Evolutionary conservation across 371 early-diverging fungal genomes (phyloP).

Genomic region (Chytridiales sp.): DNA sequence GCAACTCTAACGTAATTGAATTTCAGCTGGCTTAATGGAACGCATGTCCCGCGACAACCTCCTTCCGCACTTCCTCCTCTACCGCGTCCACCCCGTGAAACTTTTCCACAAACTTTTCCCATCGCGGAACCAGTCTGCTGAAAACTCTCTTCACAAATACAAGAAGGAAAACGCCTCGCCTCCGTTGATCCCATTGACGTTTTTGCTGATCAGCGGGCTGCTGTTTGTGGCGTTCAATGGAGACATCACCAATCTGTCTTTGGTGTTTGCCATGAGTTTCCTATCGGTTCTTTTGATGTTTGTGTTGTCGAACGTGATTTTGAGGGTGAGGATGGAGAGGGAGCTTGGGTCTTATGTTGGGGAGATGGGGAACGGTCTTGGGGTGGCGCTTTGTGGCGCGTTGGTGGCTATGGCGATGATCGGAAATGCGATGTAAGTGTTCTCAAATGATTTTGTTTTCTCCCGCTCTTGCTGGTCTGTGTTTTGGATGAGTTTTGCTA

Average conservation of each 20-base stretch:
- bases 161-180: constrained; percentile 22
- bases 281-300: constrained; percentile 49
- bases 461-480: not conserved
- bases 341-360: not conserved
- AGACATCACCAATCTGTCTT: constrained; percentile 49
- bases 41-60: constrained; percentile 54
- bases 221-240: constrained; percentile 49
- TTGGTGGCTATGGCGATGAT: constrained; percentile 42
- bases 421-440: constrained; percentile 47
- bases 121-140: not conserved
- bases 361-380: constrained; percentile 9
- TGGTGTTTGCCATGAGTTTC: constrained; percentile 59
- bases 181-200: constrained; percentile 53
- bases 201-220: constrained; percentile 47
- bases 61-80: constrained; percentile 50
- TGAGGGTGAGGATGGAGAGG: constrained; percentile 12
- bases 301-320: constrained; percentile 33
- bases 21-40: constrained; percentile 41
- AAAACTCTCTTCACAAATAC: not conserved
- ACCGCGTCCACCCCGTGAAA: constrained; percentile 4
- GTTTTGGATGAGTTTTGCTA: not conserved
- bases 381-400: constrained; percentile 26
- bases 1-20: not conserved
- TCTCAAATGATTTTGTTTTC: not conserved
- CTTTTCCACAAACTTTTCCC: not conserved